These are phyloP conservation scores for Leucocoprinus sp. DNA, from an alignment of 768 basidiomycete genomes.

Conservation along the genomic window DNA sequence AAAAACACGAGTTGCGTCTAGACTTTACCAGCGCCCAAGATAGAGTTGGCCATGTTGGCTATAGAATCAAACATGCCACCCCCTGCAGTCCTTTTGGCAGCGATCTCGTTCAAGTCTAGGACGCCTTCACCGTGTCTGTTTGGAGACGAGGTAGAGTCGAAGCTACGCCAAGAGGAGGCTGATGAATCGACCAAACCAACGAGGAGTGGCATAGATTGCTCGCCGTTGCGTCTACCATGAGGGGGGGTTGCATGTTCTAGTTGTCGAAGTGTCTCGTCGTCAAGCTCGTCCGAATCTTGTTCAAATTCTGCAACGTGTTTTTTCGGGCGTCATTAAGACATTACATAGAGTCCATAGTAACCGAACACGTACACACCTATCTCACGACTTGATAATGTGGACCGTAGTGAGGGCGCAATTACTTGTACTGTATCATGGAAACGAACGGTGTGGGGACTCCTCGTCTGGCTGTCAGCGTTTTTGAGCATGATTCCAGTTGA, in stretches of 20 bases:
- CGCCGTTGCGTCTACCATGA: slow-evolving; percentile 29
- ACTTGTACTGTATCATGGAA: slow-evolving; percentile 66
- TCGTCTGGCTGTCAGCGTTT: slow-evolving; percentile 1
- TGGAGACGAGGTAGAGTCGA: slow-evolving; percentile 39
- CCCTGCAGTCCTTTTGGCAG: slow-evolving; percentile 55
- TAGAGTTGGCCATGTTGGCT: slow-evolving; percentile 95
- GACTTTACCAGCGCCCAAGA: slow-evolving; percentile 86
- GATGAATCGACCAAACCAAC: slow-evolving; percentile 70
- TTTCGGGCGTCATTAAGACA: slow-evolving; percentile 3
- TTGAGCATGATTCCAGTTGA: slow-evolving; percentile 18
- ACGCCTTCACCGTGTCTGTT: slow-evolving; percentile 29
- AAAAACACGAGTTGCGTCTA: slow-evolving; percentile 13
- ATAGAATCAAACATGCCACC: slow-evolving; percentile 74
- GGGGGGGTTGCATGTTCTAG: slow-evolving; percentile 21
- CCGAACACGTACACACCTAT: slow-evolving; percentile 51
- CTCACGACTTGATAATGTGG: slow-evolving; percentile 71
- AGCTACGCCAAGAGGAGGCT: slow-evolving; percentile 42
- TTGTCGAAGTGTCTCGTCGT: slow-evolving; percentile 33
- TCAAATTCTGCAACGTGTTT: slow-evolving; percentile 60
- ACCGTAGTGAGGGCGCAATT: slow-evolving; percentile 60
- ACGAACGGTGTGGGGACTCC: slow-evolving; percentile 36
- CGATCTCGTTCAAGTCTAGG: slow-evolving; percentile 66
- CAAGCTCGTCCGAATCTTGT: slow-evolving; percentile 75
- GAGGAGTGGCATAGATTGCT: slow-evolving; percentile 67
- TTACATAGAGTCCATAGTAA: not conserved